Percentiles rank a stretch among this genome's conserved stretches.
These are phyloP conservation scores for Cladobotryum protrusum DNA, from an alignment of 2,329 filamentous ascomycete genomes.

Conservation along the genomic window DNA sequence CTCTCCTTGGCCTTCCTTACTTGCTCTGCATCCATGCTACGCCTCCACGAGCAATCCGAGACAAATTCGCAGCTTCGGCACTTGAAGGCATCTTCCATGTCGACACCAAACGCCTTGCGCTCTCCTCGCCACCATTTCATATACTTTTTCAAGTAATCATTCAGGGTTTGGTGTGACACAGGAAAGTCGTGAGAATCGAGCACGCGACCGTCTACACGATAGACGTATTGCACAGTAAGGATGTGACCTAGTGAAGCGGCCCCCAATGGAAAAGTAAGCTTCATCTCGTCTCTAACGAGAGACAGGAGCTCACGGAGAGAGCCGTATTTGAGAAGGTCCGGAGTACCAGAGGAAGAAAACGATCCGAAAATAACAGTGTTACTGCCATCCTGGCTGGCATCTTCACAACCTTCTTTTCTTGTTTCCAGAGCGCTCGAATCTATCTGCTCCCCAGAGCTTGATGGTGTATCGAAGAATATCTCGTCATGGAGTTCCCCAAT, in stretches of 20 bases:
- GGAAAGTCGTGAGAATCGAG: constrained; percentile 55
- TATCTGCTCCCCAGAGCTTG: constrained; percentile 25
- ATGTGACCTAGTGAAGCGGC: constrained; percentile 43
- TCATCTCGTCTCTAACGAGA: constrained; percentile 41
- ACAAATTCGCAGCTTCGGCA: constrained; percentile 80
- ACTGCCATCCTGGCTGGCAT: constrained; percentile 6
- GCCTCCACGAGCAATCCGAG: constrained; percentile 71
- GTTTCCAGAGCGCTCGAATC: too few species aligned
- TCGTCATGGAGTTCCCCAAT: constrained; percentile 64
- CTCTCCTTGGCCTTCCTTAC: constrained; percentile 21
- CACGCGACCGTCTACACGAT: constrained; percentile 44
- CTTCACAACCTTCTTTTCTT: neutral
- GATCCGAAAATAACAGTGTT: neutral
- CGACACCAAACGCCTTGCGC: constrained; percentile 65
- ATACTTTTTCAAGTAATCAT: constrained; percentile 59
- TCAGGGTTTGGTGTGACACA: constrained; percentile 58
- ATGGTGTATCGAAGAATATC: constrained; percentile 46
- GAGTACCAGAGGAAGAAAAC: constrained; percentile 13
- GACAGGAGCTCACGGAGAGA: constrained; percentile 42
- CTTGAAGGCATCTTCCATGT: constrained; percentile 81
- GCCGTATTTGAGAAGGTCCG: constrained; percentile 40
- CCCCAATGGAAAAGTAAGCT: constrained; percentile 47
- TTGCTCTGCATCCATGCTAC: constrained; percentile 57
- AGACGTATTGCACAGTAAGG: constrained; percentile 49
- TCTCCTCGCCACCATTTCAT: constrained; percentile 87